phyloP scores from a whole-genome alignment of 768 basidiomycete species.

The Asterophora parasitica region DNA sequence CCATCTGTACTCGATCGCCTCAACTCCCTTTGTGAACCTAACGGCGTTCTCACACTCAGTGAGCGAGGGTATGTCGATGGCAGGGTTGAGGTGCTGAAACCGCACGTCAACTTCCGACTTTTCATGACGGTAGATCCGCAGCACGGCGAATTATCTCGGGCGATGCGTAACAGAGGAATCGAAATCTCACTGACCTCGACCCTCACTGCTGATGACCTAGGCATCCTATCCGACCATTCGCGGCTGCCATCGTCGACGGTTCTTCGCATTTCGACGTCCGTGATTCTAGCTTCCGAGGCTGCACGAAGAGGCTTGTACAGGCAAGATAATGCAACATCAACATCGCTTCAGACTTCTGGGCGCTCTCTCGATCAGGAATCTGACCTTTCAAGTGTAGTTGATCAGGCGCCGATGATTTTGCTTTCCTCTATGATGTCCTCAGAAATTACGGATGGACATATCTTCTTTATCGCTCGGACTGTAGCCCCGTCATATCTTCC shows the following conservation, averaged over 20 bases:
- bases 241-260: conserved; percentile 38
- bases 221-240: conserved; percentile 39
- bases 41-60: conserved; percentile 78
- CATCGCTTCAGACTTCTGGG: conserved; percentile 29
- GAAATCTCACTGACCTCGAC: conserved; percentile 59
- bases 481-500: conserved; percentile 26
- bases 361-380: conserved; percentile 46
- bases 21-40: conserved; percentile 90
- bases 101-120: conserved; percentile 86
- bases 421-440: conserved; percentile 9
- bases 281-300: conserved; percentile 27
- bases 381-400: conserved; percentile 35
- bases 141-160: conserved; percentile 90
- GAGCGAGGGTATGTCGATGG: conserved; percentile 86
- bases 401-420: conserved; percentile 33
- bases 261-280: conserved; percentile 6
- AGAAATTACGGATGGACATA: conserved; percentile 19
- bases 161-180: conserved; percentile 96
- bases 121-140: conserved; percentile 93
- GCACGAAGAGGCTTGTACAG: conserved; percentile 30
- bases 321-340: neutral
- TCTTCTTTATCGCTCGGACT: conserved; percentile 35
- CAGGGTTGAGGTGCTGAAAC: conserved; percentile 63
- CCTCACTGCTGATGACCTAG: conserved; percentile 40
- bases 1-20: conserved; percentile 94